Base-by-base conservation (phyloP, 495 filamentous ascomycete species). In the Penicillium turbatum region DNA sequence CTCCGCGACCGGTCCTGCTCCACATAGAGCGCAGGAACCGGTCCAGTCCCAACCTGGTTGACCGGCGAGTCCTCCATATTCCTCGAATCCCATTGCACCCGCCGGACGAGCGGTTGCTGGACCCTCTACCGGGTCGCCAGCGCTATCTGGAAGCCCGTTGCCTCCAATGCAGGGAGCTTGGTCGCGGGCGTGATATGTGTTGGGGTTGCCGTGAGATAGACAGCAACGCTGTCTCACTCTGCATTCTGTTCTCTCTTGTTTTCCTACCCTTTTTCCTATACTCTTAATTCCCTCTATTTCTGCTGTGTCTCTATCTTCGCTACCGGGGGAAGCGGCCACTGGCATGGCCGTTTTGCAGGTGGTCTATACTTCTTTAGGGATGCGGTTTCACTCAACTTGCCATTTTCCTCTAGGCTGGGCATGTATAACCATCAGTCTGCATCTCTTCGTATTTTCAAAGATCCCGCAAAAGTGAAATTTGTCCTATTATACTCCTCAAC, bases 161-260 rank as follows among this genome's bases (percentile, higher is more conserved):
- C 61, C 64, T 15, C 64, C 61, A 24, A 49, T 65, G 21, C 61
- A 66, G 34, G 56, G 57, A 11, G 35, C 56, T 15, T 67, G 64
- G 64, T 41, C 59, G n/a, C 56, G 59, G 11, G 21, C 52, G 41
- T 64, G 40, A 59, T 6, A 12, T 5, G 13, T 6, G 24, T 24
- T 16, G 16, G 9, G 26, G 10, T 43, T 16, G 7, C 8, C 1
- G 24, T 15, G 6, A 16, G n/a, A 30, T n/a, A 13, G 21, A 44
- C 17, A 24, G 31, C n/a, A 48, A 40, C 10, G 2, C 21, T 24
- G 21, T n/a, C 10, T 15, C 7, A 7, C 32, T 41, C 13, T 27
- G 3, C 7, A 7, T 36, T 41, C 13, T 27, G 3, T 40, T 35
- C 36, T 30, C 21, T 54, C 54, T 42, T 52, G 41, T 40, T 34